phyloP scores from a whole-genome alignment of 2,329 filamentous ascomycete genomes.

The Seiridium cupressi region DNA sequence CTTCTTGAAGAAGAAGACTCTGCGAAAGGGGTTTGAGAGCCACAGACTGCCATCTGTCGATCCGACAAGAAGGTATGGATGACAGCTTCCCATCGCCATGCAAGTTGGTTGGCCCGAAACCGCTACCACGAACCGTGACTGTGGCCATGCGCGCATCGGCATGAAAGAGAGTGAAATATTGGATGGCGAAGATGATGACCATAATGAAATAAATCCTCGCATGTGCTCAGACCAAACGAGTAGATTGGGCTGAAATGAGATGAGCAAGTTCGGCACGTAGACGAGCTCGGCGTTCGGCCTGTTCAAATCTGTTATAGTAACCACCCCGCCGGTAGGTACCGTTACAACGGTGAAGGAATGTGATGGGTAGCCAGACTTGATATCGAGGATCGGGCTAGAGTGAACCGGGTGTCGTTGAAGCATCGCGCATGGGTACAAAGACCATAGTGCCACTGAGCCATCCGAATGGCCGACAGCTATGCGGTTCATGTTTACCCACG shows the following conservation, averaged over 20 bases:
- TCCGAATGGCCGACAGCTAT: constrained; percentile 55
- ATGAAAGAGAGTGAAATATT: constrained; percentile 53
- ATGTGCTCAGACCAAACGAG: constrained; percentile 55
- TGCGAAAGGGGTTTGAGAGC: constrained; percentile 43
- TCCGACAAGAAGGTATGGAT: constrained; percentile 54
- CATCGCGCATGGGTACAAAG: constrained; percentile 45
- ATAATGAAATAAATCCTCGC: constrained; percentile 51
- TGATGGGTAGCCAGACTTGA: constrained; percentile 55
- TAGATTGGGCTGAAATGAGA: constrained; percentile 52
- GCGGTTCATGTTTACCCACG: constrained; percentile 55
- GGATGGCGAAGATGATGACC: constrained; percentile 51
- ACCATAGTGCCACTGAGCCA: constrained; percentile 57
- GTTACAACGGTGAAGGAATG: constrained; percentile 55
- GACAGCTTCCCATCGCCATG: constrained; percentile 46
- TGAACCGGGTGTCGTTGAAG: constrained; percentile 54
- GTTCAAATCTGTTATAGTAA: constrained; percentile 51
- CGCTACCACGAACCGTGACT: constrained; percentile 50
- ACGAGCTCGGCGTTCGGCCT: constrained; percentile 52
- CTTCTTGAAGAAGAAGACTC: constrained; percentile 39
- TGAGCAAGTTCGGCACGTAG: constrained; percentile 48
- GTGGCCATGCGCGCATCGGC: constrained; percentile 50
- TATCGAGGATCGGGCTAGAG: constrained; percentile 51
- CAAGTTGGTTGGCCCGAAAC: constrained; percentile 49
- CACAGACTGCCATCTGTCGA: constrained; percentile 53
- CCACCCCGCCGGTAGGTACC: constrained; percentile 51